Percentiles rank a stretch among this genome's conserved stretches.
Conservation (phyloP, 495 filamentous ascomycete species). For the Penicillium mononematosum region DNA sequence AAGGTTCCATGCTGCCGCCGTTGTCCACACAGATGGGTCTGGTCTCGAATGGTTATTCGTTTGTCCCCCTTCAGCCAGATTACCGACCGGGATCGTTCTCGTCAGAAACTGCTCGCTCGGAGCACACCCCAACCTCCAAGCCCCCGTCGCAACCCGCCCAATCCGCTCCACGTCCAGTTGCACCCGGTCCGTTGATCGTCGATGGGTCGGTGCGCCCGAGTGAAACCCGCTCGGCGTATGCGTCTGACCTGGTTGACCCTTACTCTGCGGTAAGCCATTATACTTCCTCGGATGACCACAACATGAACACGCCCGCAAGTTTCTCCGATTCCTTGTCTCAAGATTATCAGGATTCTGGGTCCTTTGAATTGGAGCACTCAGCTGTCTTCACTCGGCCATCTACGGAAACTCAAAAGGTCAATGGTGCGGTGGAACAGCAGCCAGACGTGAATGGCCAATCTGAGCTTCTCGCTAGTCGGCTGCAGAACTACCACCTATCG, state of each 20-base stretch:
- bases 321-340: slow-evolving; percentile 44
- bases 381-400: slow-evolving; percentile 30
- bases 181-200: slow-evolving; percentile 41
- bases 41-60: slow-evolving; percentile 44
- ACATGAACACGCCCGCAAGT: slow-evolving; percentile 42
- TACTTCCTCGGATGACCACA: slow-evolving; percentile 45
- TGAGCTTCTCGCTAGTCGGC: slow-evolving; percentile 37
- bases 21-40: slow-evolving; percentile 50
- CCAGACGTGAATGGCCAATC: slow-evolving; percentile 23
- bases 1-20: slow-evolving; percentile 44
- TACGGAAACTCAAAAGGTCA: slow-evolving; percentile 27
- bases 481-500: slow-evolving; percentile 42
- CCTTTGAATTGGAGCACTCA: slow-evolving; percentile 39
- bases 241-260: slow-evolving; percentile 32
- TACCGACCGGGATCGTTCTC: slow-evolving; percentile 41
- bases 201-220: slow-evolving; percentile 45
- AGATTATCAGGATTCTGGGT: slow-evolving; percentile 39
- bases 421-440: slow-evolving; percentile 15
- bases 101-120: slow-evolving; percentile 25
- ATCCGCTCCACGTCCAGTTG: slow-evolving; percentile 26
- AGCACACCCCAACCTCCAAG: slow-evolving; percentile 22
- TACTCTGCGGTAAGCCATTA: slow-evolving; percentile 35
- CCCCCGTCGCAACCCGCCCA: slow-evolving; percentile 25
- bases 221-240: slow-evolving; percentile 31
- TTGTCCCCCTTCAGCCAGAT: slow-evolving; percentile 41